Conservation (phyloP, 2,329 filamentous ascomycete species). For the Cephalotrichum gorgonifer region DNA sequence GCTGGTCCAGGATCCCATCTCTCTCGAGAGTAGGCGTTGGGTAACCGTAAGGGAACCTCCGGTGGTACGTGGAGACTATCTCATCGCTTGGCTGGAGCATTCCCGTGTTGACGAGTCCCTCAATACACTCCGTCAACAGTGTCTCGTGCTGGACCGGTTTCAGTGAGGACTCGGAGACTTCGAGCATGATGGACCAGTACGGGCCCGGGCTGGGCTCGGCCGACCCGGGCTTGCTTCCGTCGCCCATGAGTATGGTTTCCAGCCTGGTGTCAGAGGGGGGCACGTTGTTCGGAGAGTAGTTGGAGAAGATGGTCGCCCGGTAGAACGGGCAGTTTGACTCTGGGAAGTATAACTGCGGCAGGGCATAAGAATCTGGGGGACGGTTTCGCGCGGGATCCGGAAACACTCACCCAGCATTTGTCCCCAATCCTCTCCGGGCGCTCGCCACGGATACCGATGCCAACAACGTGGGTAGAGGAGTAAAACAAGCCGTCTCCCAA, state of each 20-base stretch:
- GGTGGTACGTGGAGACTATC: slow-evolving; percentile 97
- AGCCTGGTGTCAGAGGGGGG: slow-evolving; percentile 74
- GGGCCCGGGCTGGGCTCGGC: slow-evolving; percentile 72
- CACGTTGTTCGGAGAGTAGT: slow-evolving; percentile 99
- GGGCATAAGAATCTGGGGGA: slow-evolving; percentile 12
- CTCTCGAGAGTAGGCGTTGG: slow-evolving; percentile 91
- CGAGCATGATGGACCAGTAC: slow-evolving; percentile 99
- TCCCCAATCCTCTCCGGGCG: slow-evolving; percentile 95
- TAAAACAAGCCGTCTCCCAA: slow-evolving; percentile 91
- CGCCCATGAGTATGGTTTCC: slow-evolving; percentile 72
- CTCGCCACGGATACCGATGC: slow-evolving; percentile 83
- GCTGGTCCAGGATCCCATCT: slow-evolving; percentile 84
- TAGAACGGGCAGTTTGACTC: slow-evolving; percentile 99
- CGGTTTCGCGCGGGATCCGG: slow-evolving; percentile 6
- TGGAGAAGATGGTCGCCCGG: slow-evolving; percentile 98
- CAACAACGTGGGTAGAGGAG: slow-evolving; percentile 94
- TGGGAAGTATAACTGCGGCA: slow-evolving; percentile 77
- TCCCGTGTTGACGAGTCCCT: slow-evolving; percentile 94
- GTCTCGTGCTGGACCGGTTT: slow-evolving; percentile 86
- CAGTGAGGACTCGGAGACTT: slow-evolving; percentile 90
- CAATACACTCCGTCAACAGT: slow-evolving; percentile 81
- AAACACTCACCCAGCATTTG: slow-evolving; percentile 79
- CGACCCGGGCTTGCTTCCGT: slow-evolving; percentile 71
- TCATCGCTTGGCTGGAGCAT: slow-evolving; percentile 88
- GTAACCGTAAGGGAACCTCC: slow-evolving; percentile 96